Conservation (phyloP, 2,329 filamentous ascomycete species). For the Neonectria sp. region DNA sequence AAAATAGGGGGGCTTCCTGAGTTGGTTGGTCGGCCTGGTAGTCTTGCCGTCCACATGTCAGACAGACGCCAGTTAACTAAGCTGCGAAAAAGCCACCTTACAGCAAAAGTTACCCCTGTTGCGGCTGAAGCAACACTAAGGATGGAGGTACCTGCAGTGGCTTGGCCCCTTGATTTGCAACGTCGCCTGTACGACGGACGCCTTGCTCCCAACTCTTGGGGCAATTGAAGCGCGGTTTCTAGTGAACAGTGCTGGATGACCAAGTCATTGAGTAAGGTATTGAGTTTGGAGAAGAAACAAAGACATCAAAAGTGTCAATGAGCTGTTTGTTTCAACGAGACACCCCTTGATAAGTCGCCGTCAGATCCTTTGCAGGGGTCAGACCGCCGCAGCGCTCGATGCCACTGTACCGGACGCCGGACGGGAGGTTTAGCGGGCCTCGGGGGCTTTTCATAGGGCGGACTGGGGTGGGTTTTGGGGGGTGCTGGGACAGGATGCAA, state of each 20-base stretch:
- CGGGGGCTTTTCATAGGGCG: conserved; percentile 18
- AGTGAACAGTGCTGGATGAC: background rate
- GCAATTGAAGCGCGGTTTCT: background rate
- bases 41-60: conserved; percentile 18
- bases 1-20: conserved; percentile 18
- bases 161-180: conserved; percentile 21
- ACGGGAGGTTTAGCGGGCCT: conserved; percentile 11
- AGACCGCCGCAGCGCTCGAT: conserved; percentile 21
- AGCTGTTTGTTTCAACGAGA: conserved; percentile 27
- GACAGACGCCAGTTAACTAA: background rate
- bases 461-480: conserved; percentile 7
- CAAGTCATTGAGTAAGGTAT: too few species aligned
- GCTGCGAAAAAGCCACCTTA: conserved; percentile 5
- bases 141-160: conserved; percentile 18
- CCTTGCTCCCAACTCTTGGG: background rate
- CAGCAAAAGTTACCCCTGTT: conserved; percentile 10
- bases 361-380: conserved; percentile 28
- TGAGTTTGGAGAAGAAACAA: background rate
- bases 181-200: conserved; percentile 19
- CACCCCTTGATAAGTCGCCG: conserved; percentile 27
- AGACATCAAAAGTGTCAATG: conserved; percentile 1
- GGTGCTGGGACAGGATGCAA: background rate
- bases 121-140: conserved; percentile 27
- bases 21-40: conserved; percentile 3
- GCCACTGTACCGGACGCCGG: conserved; percentile 18